Evolutionary conservation across 495 filamentous ascomycete genomes (phyloP).

Genomic region (Penicillium canariense): DNA sequence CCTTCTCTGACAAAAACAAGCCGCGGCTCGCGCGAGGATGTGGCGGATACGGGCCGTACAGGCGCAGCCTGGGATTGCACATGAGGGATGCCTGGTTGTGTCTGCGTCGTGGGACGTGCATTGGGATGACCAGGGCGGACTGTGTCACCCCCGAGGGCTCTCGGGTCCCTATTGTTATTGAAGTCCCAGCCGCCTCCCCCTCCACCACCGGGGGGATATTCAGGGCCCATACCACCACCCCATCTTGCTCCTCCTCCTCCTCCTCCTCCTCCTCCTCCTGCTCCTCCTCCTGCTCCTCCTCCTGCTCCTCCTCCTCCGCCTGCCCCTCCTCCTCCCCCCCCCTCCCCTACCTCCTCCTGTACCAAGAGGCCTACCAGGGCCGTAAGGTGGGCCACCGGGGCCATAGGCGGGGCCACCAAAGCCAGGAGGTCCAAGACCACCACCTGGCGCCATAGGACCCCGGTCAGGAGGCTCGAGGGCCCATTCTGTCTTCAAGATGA

Average conservation of each 20-base stretch:
- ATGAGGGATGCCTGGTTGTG: background rate
- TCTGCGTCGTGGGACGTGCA: background rate
- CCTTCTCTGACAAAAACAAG: background rate
- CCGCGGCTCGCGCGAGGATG: background rate
- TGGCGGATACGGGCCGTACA: background rate
- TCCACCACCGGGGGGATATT: background rate
- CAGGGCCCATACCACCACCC: background rate
- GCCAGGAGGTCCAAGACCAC: background rate
- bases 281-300: too few relatives aligned
- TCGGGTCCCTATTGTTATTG: too few relatives aligned
- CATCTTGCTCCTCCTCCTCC: too few relatives aligned
- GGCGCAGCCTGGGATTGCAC: background rate
- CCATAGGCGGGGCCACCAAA: background rate
- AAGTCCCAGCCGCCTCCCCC: background rate
- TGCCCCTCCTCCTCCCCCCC: background rate
- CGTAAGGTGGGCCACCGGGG: background rate
- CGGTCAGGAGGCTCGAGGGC: background rate
- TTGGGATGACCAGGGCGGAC: background rate
- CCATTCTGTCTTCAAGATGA: background rate
- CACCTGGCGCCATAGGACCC: background rate
- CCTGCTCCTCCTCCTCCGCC: too few relatives aligned
- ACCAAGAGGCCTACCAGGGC: background rate
- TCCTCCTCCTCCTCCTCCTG: too few relatives aligned
- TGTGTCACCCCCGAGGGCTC: background rate
- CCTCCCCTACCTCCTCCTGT: background rate